Percentiles rank a stretch among this genome's conserved stretches.
phyloP scores from a whole-genome alignment of 108 stramenopile species.

The Conticribra guillardii region DNA sequence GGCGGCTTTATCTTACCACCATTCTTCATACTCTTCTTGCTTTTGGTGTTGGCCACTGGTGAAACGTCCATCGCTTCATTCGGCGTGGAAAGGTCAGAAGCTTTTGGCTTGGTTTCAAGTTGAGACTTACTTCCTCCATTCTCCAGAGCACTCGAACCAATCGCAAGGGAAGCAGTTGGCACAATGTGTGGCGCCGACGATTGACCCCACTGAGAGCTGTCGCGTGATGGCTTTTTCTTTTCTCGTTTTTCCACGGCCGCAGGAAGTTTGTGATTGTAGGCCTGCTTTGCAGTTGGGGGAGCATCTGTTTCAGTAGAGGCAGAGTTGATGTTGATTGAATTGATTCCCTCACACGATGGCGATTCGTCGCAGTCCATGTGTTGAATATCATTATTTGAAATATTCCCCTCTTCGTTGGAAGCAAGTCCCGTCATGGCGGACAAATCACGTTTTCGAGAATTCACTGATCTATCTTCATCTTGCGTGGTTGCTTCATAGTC shows the following conservation, averaged over 20 bases:
- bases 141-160: neutral
- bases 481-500: constrained; percentile 7
- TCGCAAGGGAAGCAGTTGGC: constrained; percentile 3
- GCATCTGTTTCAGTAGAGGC: constrained; percentile 1
- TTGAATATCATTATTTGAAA: neutral
- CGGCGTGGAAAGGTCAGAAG: neutral
- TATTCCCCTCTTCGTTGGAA: neutral
- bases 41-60: constrained; percentile 4
- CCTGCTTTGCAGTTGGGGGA: constrained; percentile 6
- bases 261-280: constrained; percentile 1
- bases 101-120: constrained; percentile 1
- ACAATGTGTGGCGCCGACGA: constrained; percentile 43
- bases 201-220: constrained; percentile 71
- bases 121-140: neutral
- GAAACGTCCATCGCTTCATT: constrained; percentile 5
- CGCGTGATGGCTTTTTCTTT: constrained; percentile 79
- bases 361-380: constrained; percentile 7
- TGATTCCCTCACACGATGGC: constrained; percentile 5
- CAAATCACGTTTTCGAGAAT: constrained; percentile 37
- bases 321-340: constrained; percentile 9
- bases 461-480: constrained; percentile 8
- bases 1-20: constrained; percentile 76
- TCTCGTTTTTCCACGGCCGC: constrained; percentile 51
- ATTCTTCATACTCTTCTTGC: constrained; percentile 51
- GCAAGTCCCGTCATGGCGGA: constrained; percentile 23